These are phyloP conservation scores for Galerina marginata DNA, from an alignment of 768 basidiomycete species.

Conservation along the genomic window DNA sequence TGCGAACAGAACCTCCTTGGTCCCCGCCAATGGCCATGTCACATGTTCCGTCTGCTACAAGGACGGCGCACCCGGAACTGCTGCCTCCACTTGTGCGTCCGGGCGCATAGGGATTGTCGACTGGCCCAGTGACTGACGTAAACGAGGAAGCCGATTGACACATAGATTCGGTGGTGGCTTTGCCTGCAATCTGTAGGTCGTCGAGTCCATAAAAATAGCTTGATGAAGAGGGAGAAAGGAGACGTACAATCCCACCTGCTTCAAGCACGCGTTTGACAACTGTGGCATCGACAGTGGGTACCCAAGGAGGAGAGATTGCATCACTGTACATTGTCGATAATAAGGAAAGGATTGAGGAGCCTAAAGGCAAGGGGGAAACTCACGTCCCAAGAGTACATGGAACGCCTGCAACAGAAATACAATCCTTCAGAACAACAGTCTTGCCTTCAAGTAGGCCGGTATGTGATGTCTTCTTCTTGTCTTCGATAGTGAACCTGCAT, in stretches of 20 bases:
- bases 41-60: constrained; percentile 43
- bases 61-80: constrained; percentile 48
- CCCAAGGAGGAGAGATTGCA: constrained; percentile 29
- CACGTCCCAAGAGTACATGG: constrained; percentile 47
- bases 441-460: constrained; percentile 39
- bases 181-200: constrained; percentile 20
- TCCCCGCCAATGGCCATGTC: constrained; percentile 55
- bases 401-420: constrained; percentile 43
- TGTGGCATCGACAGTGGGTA: constrained; percentile 42
- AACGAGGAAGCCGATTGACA: constrained; percentile 29
- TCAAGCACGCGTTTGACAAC: constrained; percentile 49
- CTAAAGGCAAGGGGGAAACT: not conserved
- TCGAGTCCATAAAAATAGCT: not conserved
- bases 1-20: constrained; percentile 50
- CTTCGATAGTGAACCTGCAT: constrained; percentile 38
- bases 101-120: constrained; percentile 47
- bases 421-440: constrained; percentile 49
- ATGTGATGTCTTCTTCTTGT: constrained; percentile 21
- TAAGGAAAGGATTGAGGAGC: not conserved
- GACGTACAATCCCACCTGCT: constrained; percentile 37
- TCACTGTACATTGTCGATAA: constrained; percentile 27
- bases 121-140: constrained; percentile 37
- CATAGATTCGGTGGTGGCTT: constrained; percentile 28
- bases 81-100: constrained; percentile 50
- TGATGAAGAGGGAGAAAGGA: not conserved